Conservation (phyloP, 2,329 filamentous ascomycete genomes). For the Penicillium thymicola region DNA sequence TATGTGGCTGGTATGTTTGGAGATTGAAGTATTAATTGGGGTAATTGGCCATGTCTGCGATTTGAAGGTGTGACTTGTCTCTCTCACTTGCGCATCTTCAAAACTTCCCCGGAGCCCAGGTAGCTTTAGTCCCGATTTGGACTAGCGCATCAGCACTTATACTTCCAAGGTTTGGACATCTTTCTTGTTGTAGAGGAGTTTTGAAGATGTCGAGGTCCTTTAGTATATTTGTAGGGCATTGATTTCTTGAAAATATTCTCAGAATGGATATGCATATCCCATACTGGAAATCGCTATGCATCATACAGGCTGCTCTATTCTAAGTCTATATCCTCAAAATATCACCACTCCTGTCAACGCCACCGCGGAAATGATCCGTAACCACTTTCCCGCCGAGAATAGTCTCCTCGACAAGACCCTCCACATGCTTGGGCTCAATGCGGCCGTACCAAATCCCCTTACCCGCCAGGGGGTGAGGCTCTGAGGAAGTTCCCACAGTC, state of each 20-base stretch:
- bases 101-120: conserved; percentile 20
- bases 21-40: background rate
- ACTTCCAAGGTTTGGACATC: background rate
- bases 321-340: conserved; percentile 58
- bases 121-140: conserved; percentile 19
- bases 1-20: background rate
- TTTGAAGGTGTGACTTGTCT: background rate
- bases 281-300: background rate
- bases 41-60: conserved; percentile 1
- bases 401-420: conserved; percentile 84
- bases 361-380: conserved; percentile 75
- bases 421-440: conserved; percentile 78
- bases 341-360: conserved; percentile 73
- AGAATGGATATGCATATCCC: background rate
- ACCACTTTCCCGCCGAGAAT: conserved; percentile 84
- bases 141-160: conserved; percentile 15
- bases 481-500: conserved; percentile 18
- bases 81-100: conserved; percentile 8
- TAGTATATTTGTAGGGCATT: background rate
- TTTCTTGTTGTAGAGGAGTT: background rate
- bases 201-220: background rate
- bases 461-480: conserved; percentile 38
- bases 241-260: background rate
- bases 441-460: conserved; percentile 77
- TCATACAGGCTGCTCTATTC: background rate